Evolutionary conservation across 2,329 filamentous ascomycete species (phyloP).

Genomic region (Fusarium annulatum): DNA sequence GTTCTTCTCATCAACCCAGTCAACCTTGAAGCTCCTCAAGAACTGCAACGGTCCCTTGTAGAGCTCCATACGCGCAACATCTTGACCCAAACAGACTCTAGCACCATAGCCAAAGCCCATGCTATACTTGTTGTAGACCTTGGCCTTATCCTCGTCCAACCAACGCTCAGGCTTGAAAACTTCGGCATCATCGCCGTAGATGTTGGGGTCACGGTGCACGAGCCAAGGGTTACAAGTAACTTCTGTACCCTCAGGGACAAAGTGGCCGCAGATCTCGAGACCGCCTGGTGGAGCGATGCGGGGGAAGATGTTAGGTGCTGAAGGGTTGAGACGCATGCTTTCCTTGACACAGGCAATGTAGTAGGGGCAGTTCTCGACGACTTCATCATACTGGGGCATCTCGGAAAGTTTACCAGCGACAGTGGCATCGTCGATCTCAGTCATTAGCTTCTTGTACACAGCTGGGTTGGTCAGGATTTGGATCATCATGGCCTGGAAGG

Average conservation of each 20-base stretch:
- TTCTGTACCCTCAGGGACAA: conserved; percentile 48
- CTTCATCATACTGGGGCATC: conserved; percentile 46
- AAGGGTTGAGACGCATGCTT: conserved; percentile 61
- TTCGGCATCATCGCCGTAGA: conserved; percentile 49
- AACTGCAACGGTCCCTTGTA: conserved; percentile 34
- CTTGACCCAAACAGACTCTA: conserved; percentile 56
- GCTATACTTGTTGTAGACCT: conserved; percentile 46
- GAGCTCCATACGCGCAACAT: conserved; percentile 58
- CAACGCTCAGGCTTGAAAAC: conserved; percentile 56
- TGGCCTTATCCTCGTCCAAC: conserved; percentile 46
- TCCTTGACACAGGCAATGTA: conserved; percentile 66
- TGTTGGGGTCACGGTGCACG: conserved; percentile 46
- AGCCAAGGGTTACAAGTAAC: conserved; percentile 54
- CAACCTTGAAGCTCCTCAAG: conserved; percentile 30
- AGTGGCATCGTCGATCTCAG: conserved; percentile 39
- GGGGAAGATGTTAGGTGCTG: conserved; percentile 61
- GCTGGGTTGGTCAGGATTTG: conserved; percentile 32
- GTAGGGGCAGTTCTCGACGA: conserved; percentile 52
- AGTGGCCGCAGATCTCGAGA: conserved; percentile 50
- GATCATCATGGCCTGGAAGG: conserved; percentile 55
- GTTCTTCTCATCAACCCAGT: conserved; percentile 12
- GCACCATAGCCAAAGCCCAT: conserved; percentile 55
- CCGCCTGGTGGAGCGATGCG: conserved; percentile 60
- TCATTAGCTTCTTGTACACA: conserved; percentile 35
- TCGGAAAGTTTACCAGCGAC: conserved; percentile 52